Evolutionary conservation across 192 early-diverging fungal genomes (phyloP).

Genomic region (Entomortierella beljakovae): DNA sequence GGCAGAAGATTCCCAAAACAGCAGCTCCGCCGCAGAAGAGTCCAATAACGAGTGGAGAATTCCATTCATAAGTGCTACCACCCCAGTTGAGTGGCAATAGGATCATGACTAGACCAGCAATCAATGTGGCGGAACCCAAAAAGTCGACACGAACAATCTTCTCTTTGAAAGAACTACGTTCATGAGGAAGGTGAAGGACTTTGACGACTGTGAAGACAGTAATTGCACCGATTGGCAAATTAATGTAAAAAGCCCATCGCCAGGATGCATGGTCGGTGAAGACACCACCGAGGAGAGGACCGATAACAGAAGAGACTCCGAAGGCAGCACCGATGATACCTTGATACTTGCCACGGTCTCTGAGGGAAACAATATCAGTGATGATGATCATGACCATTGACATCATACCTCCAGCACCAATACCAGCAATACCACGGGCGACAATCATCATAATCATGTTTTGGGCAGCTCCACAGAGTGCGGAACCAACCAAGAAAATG

Average conservation of each 20-base stretch:
- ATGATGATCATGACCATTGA: conserved; percentile 74
- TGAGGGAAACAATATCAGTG: conserved; percentile 67
- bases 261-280: conserved; percentile 68
- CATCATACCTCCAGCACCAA: conserved; percentile 74
- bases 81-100: conserved; percentile 81
- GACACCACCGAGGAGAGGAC: conserved; percentile 39
- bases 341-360: conserved; percentile 75
- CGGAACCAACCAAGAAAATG: conserved; percentile 74
- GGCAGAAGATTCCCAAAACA: conserved; percentile 61
- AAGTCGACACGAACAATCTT: conserved; percentile 76
- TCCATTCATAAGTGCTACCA: conserved; percentile 77
- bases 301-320: conserved; percentile 63
- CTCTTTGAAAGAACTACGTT: conserved; percentile 54
- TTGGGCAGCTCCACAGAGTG: conserved; percentile 68
- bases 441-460: conserved; percentile 70
- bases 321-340: conserved; percentile 65
- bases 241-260: conserved; percentile 73
- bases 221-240: conserved; percentile 65
- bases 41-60: conserved; percentile 61
- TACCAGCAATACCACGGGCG: conserved; percentile 75
- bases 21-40: conserved; percentile 67
- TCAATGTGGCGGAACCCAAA: conserved; percentile 62
- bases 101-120: conserved; percentile 65
- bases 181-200: conserved; percentile 65
- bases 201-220: conserved; percentile 53